A percentile compares a stretch with the other conserved stretches of the same genome.
These are phyloP conservation scores for Meira miltonrushii DNA, from an alignment of 1,284 basidiomycete species.

Conservation along the genomic window DNA sequence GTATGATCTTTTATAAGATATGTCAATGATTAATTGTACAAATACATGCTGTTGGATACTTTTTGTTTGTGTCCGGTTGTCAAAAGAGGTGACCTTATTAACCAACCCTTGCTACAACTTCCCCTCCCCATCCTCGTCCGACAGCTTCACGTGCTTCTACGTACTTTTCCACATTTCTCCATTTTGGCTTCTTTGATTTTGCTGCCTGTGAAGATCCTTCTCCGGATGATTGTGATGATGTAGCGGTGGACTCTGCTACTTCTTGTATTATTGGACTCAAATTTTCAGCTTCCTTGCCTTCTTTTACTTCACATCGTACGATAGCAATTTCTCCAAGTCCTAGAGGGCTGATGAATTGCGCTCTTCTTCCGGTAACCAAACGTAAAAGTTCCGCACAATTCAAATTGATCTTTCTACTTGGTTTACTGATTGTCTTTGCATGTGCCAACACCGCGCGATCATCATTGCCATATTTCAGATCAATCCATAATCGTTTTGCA, in stretches of 20 bases:
- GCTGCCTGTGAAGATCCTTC: too few relatives aligned
- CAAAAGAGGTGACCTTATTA: neutral
- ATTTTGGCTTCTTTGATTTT: slow-evolving; percentile 21
- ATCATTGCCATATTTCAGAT: slow-evolving; percentile 74
- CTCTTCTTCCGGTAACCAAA: slow-evolving; percentile 59
- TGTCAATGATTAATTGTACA: too few relatives aligned
- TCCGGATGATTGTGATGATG: neutral
- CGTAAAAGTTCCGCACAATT: slow-evolving; percentile 65
- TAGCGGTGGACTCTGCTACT: neutral
- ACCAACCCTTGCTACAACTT: slow-evolving; percentile 49
- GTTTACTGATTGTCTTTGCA: slow-evolving; percentile 70
- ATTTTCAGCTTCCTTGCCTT: neutral
- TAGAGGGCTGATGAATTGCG: slow-evolving; percentile 65
- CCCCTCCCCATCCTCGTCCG: slow-evolving; percentile 50
- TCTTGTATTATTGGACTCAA: too few relatives aligned
- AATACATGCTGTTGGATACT: too few relatives aligned
- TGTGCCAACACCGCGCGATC: slow-evolving; percentile 71
- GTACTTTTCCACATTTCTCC: slow-evolving; percentile 59
- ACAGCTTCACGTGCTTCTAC: slow-evolving; percentile 55
- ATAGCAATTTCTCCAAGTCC: slow-evolving; percentile 81
- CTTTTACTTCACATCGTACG: slow-evolving; percentile 52
- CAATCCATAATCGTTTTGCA: slow-evolving; percentile 66
- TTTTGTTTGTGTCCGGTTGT: too few relatives aligned
- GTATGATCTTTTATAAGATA: too few relatives aligned
- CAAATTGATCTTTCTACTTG: slow-evolving; percentile 71